Percentiles rank a stretch among this genome's conserved stretches.
Conservation (phyloP, 75 land plant genomes). For the Selaginella tamariscina region DNA sequence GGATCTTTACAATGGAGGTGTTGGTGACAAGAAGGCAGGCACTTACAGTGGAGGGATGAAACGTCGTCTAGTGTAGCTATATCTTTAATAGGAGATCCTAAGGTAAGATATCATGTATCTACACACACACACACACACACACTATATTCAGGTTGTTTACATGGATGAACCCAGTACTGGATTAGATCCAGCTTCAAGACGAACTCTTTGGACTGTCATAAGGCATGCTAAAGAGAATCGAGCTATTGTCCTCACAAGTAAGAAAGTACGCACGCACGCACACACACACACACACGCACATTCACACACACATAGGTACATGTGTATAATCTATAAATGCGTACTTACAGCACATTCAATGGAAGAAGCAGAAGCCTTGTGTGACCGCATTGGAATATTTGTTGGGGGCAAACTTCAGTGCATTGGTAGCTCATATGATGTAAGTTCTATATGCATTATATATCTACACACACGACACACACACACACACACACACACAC, state of each 20-base stretch:
- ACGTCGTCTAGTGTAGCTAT: constrained; percentile 98
- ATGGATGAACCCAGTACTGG: constrained; percentile 99
- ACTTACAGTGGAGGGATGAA: constrained; percentile 99
- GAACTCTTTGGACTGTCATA: constrained; percentile 76
- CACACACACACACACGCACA: no score
- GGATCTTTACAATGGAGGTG: constrained; percentile 71
- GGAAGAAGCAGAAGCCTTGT: constrained; percentile 93
- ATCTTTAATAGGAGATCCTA: constrained; percentile 89
- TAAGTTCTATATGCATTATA: constrained; percentile 13
- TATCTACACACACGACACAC: background rate
- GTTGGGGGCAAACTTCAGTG: constrained; percentile 86
- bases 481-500: background rate
- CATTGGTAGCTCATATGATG: constrained; percentile 86
- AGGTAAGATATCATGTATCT: constrained; percentile 35
- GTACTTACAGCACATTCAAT: constrained; percentile 77
- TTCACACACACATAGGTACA: no score
- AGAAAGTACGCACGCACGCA: no score
- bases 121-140: no score
- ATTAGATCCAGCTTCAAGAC: constrained; percentile 93
- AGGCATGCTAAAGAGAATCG: constrained; percentile 65
- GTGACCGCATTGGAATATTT: constrained; percentile 90
- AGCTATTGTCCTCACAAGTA: constrained; percentile 98
- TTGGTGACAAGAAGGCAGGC: constrained; percentile 67
- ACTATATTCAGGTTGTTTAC: constrained; percentile 60
- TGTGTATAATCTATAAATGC: background rate